Conservation (phyloP, 192 early-diverging fungal species). For the Coemansia sp. region DNA sequence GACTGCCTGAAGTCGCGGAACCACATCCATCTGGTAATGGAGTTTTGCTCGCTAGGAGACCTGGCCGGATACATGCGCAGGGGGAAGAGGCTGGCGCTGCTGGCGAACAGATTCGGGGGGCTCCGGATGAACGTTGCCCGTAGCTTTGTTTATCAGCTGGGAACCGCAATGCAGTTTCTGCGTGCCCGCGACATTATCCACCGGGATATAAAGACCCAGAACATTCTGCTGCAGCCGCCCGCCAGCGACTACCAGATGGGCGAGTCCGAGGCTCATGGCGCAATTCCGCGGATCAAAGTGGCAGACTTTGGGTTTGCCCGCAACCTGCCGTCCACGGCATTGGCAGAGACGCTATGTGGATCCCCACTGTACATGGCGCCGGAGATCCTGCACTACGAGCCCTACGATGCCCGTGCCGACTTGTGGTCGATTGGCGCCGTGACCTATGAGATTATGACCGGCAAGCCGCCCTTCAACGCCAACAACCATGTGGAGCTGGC, state of each 20-base stretch:
- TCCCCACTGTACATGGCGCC: constrained; percentile 96
- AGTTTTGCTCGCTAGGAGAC: constrained; percentile 95
- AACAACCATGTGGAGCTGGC: constrained; percentile 91
- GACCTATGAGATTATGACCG: constrained; percentile 89
- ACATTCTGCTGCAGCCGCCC: constrained; percentile 72
- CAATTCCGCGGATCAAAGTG: constrained; percentile 76
- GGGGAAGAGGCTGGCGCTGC: constrained; percentile 51
- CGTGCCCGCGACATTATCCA: constrained; percentile 86
- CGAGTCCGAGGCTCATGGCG: constrained; percentile 39
- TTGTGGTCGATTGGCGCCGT: constrained; percentile 96
- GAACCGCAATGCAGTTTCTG: constrained; percentile 83
- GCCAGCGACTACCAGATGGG: constrained; percentile 36
- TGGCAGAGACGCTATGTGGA: constrained; percentile 95
- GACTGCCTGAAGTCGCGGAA: constrained; percentile 90
- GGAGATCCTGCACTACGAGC: constrained; percentile 84
- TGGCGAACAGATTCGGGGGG: constrained; percentile 69
- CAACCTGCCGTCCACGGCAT: constrained; percentile 71
- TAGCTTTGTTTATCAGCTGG: constrained; percentile 78
- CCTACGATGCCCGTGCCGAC: constrained; percentile 93
- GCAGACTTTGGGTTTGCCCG: constrained; percentile 99
- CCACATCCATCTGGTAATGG: constrained; percentile 96
- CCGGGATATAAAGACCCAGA: constrained; percentile 97
- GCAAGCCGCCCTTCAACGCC: constrained; percentile 88
- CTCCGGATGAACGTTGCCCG: constrained; percentile 76
- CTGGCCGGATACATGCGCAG: constrained; percentile 85